phyloP scores from a whole-genome alignment of 2,329 filamentous ascomycete genomes.

The Arthrinium puccinioides region DNA sequence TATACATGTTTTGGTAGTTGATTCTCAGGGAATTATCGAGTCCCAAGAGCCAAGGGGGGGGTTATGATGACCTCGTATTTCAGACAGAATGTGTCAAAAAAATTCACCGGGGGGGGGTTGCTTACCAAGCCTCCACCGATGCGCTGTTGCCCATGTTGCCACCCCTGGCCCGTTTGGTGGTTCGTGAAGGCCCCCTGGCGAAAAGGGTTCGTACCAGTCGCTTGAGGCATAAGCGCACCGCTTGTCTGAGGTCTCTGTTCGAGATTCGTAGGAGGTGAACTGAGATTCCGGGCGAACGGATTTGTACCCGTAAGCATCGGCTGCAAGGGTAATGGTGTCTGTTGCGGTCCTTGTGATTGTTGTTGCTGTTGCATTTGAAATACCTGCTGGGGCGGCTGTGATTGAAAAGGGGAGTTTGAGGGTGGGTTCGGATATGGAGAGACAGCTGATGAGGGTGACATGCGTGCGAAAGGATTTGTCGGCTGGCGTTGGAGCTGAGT shows the following conservation, averaged over 20 bases:
- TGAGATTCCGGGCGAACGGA: conserved; percentile 47
- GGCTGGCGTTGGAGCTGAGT: conserved; percentile 49
- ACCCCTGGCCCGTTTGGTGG: conserved; percentile 78
- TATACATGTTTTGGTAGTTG: too few species aligned
- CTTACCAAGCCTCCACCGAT: conserved; percentile 76
- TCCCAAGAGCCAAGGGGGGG: too few species aligned
- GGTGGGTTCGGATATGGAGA: conserved; percentile 28
- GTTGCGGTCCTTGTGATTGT: too few species aligned
- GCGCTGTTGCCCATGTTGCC: conserved; percentile 72
- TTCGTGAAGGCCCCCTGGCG: conserved; percentile 86
- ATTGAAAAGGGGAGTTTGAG: conserved; percentile 9
- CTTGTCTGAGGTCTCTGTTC: conserved; percentile 38
- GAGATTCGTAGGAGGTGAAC: conserved; percentile 20
- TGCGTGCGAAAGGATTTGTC: conserved; percentile 83
- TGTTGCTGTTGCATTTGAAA: too few species aligned
- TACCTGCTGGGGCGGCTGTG: conserved; percentile 26
- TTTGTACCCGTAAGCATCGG: conserved; percentile 50
- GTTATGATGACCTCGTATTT: too few species aligned
- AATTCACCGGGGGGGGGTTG: too few species aligned
- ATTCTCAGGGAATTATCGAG: too few species aligned
- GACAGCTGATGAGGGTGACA: conserved; percentile 35
- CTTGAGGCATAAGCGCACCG: conserved; percentile 57
- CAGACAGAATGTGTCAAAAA: too few species aligned
- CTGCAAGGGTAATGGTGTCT: conserved; percentile 36
- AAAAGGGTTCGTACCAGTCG: conserved; percentile 93